phyloP scores from a whole-genome alignment of 805 yeast genomes.

The Wickerhamia fluorescens region DNA sequence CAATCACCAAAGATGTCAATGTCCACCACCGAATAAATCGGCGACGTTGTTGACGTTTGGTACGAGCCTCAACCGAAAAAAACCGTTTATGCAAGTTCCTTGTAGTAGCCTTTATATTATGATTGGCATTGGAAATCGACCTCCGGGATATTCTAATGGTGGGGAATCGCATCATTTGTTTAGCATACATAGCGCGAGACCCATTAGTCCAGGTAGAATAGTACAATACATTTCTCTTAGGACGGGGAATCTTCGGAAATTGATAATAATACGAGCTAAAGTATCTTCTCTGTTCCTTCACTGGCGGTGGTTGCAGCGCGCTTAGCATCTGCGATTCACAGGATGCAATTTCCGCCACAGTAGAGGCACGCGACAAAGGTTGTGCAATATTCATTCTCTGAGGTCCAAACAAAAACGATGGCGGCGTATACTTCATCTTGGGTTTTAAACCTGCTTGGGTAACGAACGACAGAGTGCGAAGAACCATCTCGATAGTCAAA shows the following conservation, averaged over 20 bases:
- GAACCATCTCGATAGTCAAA: neutral
- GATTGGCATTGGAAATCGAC: conserved; percentile 30
- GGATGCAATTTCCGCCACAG: conserved; percentile 27
- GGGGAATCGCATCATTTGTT: conserved; percentile 12
- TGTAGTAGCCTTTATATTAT: conserved; percentile 28
- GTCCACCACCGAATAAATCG: conserved; percentile 48
- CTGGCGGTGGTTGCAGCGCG: conserved; percentile 7
- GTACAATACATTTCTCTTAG: conserved; percentile 47
- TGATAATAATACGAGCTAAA: conserved; percentile 27
- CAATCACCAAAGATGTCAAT: conserved; percentile 43
- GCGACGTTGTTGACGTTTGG: conserved; percentile 31
- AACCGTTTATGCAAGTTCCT: conserved; percentile 31
- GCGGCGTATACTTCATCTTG: conserved; percentile 14
- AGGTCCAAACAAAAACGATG: conserved; percentile 27
- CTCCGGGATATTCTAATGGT: conserved; percentile 20
- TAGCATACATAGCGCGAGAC: conserved; percentile 13
- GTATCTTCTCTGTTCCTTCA: conserved; percentile 10
- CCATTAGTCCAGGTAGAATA: conserved; percentile 39
- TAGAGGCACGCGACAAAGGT: conserved; percentile 36
- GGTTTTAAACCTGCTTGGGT: conserved; percentile 10
- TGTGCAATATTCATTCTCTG: conserved; percentile 33
- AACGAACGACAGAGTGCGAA: conserved; percentile 16
- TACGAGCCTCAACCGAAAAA: conserved; percentile 37
- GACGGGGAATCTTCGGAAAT: conserved; percentile 51
- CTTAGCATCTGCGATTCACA: conserved; percentile 12